Evolutionary conservation across 805 yeast genomes (phyloP), one percentile per base, ranked within the genome.

Genomic region (Wickerhamia fluorescens): DNA sequence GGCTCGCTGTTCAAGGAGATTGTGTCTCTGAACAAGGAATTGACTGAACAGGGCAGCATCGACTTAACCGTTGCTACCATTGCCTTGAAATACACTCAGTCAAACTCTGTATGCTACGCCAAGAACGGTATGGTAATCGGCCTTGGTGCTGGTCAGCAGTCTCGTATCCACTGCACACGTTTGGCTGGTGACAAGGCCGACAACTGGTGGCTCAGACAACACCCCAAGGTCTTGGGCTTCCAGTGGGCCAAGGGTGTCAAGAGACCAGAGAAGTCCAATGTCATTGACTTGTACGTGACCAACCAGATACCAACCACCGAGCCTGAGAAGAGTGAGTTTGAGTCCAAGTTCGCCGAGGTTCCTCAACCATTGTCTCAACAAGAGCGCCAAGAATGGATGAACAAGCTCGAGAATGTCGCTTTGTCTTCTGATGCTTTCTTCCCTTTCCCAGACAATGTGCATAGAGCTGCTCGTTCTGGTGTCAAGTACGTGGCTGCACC

Each of bases 171-270:
- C 70, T 92, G 99, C 69, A 92, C 98, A 28, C 81, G 99, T 68
- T 75, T 92, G 47, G 99, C 98, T 29, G 98, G 98, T 58, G 98
- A 92, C 54, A 92, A 92, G 72, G 96, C 97, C 43, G 96, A 92
- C 61, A 88, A 88, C 75, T 92, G 97, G 97, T 92, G 98, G 98
- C 74, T 92, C 53, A 82, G 99, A 71, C 97, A 92, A 63, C 98
- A 92, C 64, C 97, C 97, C 45, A 76, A 69, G 56, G 97, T 92
- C 6, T 66, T 92, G 36, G 92, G 66, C 14, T 82, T 92, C 75
- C 75, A 89, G 66, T 92, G 97, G 97, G 94, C 95, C 40, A 86
- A 86, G 68, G 97, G 97, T 53, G 82, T 82, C 45, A 92, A 92
- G 75, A 85, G 96, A 68, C 96, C 97, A 40, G 98, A 92, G 58